Percentiles rank a stretch among this genome's conserved stretches.
Evolutionary conservation across 225 moss, liverwort and hornwort genomes (phyloP).

Genomic region (Physcomitrium patens): DNA sequence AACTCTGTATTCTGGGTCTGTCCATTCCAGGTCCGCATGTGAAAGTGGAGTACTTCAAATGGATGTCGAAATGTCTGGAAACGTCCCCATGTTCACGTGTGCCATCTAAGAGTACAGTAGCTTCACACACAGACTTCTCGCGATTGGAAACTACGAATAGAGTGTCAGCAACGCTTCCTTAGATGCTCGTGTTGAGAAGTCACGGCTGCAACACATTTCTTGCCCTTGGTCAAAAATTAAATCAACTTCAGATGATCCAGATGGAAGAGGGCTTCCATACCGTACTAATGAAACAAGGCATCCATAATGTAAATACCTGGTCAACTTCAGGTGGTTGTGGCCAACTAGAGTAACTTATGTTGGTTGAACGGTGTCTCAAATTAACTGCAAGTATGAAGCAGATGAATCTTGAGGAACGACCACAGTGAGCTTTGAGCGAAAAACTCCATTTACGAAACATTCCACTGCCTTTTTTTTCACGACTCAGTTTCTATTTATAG

Average conservation of each 20-base stretch:
- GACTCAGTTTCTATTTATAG: slow-evolving; percentile 54
- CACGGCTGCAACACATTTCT: slow-evolving; percentile 10
- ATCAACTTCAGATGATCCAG: slow-evolving; percentile 8
- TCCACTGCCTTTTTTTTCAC: background rate
- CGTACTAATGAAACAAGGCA: background rate
- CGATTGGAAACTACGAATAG: slow-evolving; percentile 2
- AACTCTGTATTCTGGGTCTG: background rate
- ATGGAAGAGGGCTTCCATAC: background rate
- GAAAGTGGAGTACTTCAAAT: slow-evolving; percentile 10
- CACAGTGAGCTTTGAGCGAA: background rate
- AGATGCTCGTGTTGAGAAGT: background rate
- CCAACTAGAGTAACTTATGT: background rate
- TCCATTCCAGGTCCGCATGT: slow-evolving; percentile 1
- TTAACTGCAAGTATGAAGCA: slow-evolving; percentile 12
- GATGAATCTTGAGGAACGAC: background rate
- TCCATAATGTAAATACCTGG: background rate
- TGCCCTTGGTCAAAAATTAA: slow-evolving; percentile 12
- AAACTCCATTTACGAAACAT: background rate
- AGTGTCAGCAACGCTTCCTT: background rate
- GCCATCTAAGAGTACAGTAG: slow-evolving; percentile 6
- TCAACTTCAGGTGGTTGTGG: background rate
- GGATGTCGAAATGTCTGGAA: slow-evolving; percentile 13
- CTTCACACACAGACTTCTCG: background rate
- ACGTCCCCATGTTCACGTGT: background rate
- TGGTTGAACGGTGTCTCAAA: background rate